phyloP scores from a whole-genome alignment of 306 rosid species.

The Gastrolobium villosum region DNA sequence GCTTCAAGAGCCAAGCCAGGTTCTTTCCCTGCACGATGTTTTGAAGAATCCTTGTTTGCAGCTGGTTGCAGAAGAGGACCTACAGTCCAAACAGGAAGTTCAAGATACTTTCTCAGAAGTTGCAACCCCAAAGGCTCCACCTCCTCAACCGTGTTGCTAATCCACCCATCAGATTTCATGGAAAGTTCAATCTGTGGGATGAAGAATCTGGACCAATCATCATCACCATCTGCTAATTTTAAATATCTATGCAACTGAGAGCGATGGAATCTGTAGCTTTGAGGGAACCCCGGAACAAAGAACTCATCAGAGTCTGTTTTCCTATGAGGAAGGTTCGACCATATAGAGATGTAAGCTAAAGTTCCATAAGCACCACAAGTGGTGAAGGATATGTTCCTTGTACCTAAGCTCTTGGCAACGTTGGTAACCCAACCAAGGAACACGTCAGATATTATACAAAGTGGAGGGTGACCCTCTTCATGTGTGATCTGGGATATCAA shows the following conservation, averaged over 20 bases:
- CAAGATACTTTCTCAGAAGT: conserved; percentile 56
- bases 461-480: conserved; percentile 60
- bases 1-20: conserved; percentile 57
- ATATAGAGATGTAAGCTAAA: conserved; percentile 65
- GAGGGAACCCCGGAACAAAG: conserved; percentile 68
- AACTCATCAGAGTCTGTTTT: conserved; percentile 60
- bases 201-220: conserved; percentile 66
- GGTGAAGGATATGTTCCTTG: conserved; percentile 56
- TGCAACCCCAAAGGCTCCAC: conserved; percentile 69
- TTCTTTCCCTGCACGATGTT: conserved; percentile 58
- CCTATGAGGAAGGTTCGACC: conserved; percentile 75
- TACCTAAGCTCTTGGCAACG: conserved; percentile 59
- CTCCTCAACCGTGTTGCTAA: conserved; percentile 74
- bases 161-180: conserved; percentile 67
- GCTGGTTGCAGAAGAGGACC: conserved; percentile 66
- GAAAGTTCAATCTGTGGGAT: conserved; percentile 46
- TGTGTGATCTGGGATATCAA: conserved; percentile 50
- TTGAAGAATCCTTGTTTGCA: conserved; percentile 40
- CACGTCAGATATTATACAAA: conserved; percentile 59
- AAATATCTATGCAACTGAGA: conserved; percentile 61
- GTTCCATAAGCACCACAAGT: conserved; percentile 84
- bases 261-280: conserved; percentile 55
- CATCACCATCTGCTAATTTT: conserved; percentile 67
- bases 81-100: conserved; percentile 58
- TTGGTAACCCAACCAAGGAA: conserved; percentile 68